Conservation (phyloP, 2,329 filamentous ascomycete species). For the Neofusicoccum parvum region DNA sequence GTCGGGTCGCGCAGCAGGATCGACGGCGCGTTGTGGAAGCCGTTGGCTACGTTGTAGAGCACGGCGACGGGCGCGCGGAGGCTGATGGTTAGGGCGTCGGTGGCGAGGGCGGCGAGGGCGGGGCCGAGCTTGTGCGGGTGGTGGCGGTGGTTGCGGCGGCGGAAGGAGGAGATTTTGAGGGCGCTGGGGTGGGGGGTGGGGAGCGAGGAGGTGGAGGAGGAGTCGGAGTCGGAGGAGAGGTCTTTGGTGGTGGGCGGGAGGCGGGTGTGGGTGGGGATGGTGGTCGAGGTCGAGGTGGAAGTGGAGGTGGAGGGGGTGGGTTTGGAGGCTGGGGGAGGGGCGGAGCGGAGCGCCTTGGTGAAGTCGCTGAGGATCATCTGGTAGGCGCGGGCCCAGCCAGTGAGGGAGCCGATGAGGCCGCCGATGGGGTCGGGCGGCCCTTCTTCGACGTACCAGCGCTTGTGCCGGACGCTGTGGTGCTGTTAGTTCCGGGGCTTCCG, state of each 20-base stretch:
- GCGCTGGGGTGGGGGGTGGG: background rate
- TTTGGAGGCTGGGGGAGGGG: background rate
- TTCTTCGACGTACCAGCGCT: constrained; percentile 9
- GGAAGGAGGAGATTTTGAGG: constrained; percentile 44
- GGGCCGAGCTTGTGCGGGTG: constrained; percentile 55
- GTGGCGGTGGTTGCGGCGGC: constrained; percentile 55
- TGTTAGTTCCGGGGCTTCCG: constrained; percentile 42
- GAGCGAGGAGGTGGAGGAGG: background rate
- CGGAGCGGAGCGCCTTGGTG: constrained; percentile 23
- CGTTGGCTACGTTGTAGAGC: constrained; percentile 55
- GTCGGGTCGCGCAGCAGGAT: constrained; percentile 71
- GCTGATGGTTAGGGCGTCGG: constrained; percentile 43
- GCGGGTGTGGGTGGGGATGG: constrained; percentile 15
- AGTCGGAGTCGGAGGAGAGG: background rate
- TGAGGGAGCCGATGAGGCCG: constrained; percentile 53
- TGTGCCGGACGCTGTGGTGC: background rate
- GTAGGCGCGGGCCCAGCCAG: constrained; percentile 57
- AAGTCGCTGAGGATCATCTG: background rate
- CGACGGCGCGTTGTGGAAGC: constrained; percentile 68
- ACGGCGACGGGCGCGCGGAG: background rate
- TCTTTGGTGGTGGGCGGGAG: constrained; percentile 37
- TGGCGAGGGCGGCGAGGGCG: constrained; percentile 62
- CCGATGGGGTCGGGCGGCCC: background rate
- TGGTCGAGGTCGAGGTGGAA: constrained; percentile 33
- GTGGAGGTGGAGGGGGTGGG: constrained; percentile 13